Evolutionary conservation across 768 basidiomycete species (phyloP).

Genomic region (Rickenella mellea): DNA sequence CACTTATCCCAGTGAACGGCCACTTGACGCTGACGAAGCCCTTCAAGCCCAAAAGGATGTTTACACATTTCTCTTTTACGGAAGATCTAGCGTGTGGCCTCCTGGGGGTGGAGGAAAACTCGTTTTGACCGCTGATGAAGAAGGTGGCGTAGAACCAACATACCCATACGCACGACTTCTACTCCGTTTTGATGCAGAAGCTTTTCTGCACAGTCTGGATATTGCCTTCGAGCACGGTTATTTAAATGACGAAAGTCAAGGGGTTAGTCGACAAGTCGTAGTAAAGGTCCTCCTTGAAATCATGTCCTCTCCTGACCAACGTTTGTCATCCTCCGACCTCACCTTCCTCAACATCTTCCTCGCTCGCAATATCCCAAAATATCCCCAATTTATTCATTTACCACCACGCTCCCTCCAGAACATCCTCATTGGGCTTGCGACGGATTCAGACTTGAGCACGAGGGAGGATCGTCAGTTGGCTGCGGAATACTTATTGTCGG

Average conservation of each 20-base stretch:
- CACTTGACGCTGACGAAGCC: conserved; percentile 56
- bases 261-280: conserved; percentile 69
- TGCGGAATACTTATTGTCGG: conserved; percentile 85
- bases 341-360: conserved; percentile 94
- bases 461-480: conserved; percentile 93
- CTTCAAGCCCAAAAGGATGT: conserved; percentile 60
- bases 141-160: conserved; percentile 68
- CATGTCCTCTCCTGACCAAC: conserved; percentile 33
- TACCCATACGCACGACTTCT: conserved; percentile 85
- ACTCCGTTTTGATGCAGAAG: conserved; percentile 85
- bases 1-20: conserved; percentile 78
- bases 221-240: conserved; percentile 91
- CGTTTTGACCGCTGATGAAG: conserved; percentile 66
- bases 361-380: conserved; percentile 94
- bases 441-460: conserved; percentile 66
- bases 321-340: conserved; percentile 48
- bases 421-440: conserved; percentile 70
- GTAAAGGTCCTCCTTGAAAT: conserved; percentile 82
- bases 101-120: conserved; percentile 59
- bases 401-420: conserved; percentile 59
- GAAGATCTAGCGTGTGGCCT: conserved; percentile 74
- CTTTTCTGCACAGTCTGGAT: conserved; percentile 88
- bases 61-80: conserved; percentile 80
- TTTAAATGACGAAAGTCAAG: conserved; percentile 66
- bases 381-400: conserved; percentile 75